phyloP scores from a whole-genome alignment of 768 basidiomycete species.

The Termitomyces sp. region DNA sequence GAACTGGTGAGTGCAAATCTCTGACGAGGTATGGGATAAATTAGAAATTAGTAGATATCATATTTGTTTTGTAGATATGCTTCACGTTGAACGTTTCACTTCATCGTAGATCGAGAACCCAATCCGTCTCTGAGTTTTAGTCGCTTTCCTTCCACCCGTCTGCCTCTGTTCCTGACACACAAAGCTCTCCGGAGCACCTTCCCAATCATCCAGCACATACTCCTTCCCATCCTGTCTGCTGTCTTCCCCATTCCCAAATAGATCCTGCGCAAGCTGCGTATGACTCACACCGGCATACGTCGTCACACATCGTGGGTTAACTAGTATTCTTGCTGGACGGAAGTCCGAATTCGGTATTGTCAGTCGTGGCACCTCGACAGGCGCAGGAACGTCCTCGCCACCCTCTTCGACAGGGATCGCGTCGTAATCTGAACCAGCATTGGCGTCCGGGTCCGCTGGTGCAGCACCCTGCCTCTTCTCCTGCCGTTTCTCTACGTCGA shows the following conservation, averaged over 20 bases:
- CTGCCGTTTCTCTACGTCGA: conserved; percentile 20
- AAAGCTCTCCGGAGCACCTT: conserved; percentile 94
- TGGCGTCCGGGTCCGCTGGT: conserved; percentile 63
- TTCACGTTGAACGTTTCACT: conserved; percentile 28
- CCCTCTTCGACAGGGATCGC: conserved; percentile 72
- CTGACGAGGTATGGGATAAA: background rate
- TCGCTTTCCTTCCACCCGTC: conserved; percentile 85
- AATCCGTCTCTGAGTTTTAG: conserved; percentile 82
- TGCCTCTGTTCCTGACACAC: conserved; percentile 95
- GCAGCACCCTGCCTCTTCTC: conserved; percentile 21
- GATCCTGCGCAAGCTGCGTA: conserved; percentile 89
- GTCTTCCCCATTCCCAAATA: conserved; percentile 84
- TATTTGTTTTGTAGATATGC: background rate
- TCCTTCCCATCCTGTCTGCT: conserved; percentile 44
- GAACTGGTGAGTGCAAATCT: background rate
- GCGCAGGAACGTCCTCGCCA: conserved; percentile 36
- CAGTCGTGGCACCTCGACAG: conserved; percentile 35
- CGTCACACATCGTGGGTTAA: conserved; percentile 95
- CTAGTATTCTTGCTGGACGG: conserved; percentile 83
- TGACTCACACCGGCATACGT: conserved; percentile 98
- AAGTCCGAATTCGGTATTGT: conserved; percentile 88
- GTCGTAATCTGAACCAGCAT: conserved; percentile 85
- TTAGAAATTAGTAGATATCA: background rate
- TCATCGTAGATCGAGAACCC: conserved; percentile 83
- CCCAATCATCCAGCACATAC: conserved; percentile 93